Percentiles rank a stretch among this genome's conserved stretches.
Evolutionary conservation across 768 basidiomycete species (phyloP).

Genomic region (Roridomyces roridus): DNA sequence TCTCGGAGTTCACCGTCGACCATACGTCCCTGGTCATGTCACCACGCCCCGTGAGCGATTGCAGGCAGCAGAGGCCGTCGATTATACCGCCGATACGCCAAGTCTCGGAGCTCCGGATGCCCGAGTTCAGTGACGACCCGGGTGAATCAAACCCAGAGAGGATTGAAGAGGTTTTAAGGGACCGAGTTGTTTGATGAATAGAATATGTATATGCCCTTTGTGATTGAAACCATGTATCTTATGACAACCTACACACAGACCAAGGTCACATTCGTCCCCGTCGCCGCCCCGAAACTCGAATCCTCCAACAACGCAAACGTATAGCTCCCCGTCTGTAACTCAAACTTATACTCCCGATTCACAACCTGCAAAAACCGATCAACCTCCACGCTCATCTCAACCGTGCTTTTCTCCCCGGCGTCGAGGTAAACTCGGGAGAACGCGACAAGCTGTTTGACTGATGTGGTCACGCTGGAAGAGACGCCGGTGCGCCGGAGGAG

Average conservation of each 20-base stretch:
- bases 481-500: constrained; percentile 24
- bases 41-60: no score
- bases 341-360: constrained; percentile 29
- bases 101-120: no score
- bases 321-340: constrained; percentile 30
- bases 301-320: constrained; percentile 30
- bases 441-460: constrained; percentile 31
- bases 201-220: no score
- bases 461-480: constrained; percentile 25
- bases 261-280: constrained; percentile 28
- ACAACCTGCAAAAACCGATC: constrained; percentile 30
- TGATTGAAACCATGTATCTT: no score
- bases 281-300: constrained; percentile 24
- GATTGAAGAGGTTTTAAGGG: no score
- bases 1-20: background rate
- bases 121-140: no score
- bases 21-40: no score
- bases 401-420: constrained; percentile 24
- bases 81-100: no score
- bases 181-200: no score
- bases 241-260: constrained; percentile 20
- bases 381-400: constrained; percentile 30
- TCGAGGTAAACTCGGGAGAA: constrained; percentile 31
- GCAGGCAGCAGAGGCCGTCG: no score
- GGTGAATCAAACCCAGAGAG: no score